A percentile compares a stretch with the other conserved stretches of the same genome.
These are phyloP conservation scores for Komagataella populi DNA, from an alignment of 805 yeast genomes.

Conservation along the genomic window DNA sequence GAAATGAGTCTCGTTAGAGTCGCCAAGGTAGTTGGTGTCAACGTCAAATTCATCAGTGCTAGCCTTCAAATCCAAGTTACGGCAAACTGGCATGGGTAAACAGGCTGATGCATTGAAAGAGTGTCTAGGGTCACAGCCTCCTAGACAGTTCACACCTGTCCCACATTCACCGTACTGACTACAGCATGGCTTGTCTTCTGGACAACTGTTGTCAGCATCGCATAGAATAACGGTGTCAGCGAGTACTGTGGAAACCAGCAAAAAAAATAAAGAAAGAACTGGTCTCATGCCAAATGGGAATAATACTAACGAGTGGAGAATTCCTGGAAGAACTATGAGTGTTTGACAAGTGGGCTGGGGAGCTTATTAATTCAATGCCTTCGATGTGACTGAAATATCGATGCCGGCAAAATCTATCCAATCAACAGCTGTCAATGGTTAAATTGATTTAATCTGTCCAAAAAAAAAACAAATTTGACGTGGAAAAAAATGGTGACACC, in stretches of 20 bases:
- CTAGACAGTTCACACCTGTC: slow-evolving; percentile 45
- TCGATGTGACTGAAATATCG: not conserved
- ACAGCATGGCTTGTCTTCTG: slow-evolving; percentile 76
- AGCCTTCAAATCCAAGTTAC: slow-evolving; percentile 30
- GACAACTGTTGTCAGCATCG: slow-evolving; percentile 45
- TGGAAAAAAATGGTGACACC: not conserved
- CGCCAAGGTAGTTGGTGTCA: slow-evolving; percentile 36
- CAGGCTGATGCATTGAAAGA: slow-evolving; percentile 60
- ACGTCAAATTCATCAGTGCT: slow-evolving; percentile 14
- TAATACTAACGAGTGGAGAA: not conserved
- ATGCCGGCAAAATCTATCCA: not conserved
- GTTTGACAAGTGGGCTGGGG: too few relatives aligned
- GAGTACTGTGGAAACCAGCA: not conserved
- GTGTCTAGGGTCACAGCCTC: slow-evolving; percentile 73
- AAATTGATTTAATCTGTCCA: not conserved
- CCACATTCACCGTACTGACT: slow-evolving; percentile 46
- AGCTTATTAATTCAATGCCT: not conserved
- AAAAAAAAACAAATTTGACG: not conserved
- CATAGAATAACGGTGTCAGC: slow-evolving; percentile 23
- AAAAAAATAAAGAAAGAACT: not conserved
- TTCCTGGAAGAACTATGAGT: not conserved
- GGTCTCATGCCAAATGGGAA: not conserved
- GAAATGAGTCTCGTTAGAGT: slow-evolving; percentile 57
- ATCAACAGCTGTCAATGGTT: not conserved
- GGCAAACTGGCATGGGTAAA: slow-evolving; percentile 76